Percentiles rank a stretch among this genome's conserved stretches.
Evolutionary conservation across 805 yeast species (phyloP).

Genomic region (Grigorovia transvaalensis): DNA sequence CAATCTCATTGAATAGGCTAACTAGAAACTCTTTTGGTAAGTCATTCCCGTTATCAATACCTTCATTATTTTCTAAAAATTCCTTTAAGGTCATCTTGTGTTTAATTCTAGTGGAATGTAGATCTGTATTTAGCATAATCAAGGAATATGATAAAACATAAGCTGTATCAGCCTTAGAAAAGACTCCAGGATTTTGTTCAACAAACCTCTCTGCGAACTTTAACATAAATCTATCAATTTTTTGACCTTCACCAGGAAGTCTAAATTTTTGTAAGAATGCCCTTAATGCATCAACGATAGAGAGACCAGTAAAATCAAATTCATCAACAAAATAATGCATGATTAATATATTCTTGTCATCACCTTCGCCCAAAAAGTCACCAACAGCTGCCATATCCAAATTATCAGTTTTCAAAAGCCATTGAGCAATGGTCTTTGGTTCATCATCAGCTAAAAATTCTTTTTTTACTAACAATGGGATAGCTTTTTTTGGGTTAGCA

Average conservation of each 20-base stretch:
- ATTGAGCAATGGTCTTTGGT: conserved; percentile 63
- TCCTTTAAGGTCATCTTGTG: conserved; percentile 81
- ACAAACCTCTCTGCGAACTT: conserved; percentile 91
- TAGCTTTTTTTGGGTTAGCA: conserved; percentile 74
- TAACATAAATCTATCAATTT: conserved; percentile 91
- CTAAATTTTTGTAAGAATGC: conserved; percentile 77
- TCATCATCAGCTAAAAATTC: conserved; percentile 52
- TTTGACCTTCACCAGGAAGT: conserved; percentile 96
- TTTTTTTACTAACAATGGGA: conserved; percentile 47
- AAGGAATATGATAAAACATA: conserved; percentile 88
- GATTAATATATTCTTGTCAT: conserved; percentile 60
- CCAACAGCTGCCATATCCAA: conserved; percentile 80
- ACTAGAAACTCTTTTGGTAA: conserved; percentile 64
- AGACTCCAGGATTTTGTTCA: conserved; percentile 78
- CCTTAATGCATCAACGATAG: conserved; percentile 81
- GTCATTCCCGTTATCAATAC: conserved; percentile 85
- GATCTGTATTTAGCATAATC: conserved; percentile 88
- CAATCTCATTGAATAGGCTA: conserved; percentile 68
- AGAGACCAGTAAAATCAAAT: conserved; percentile 60
- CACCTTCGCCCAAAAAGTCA: conserved; percentile 86
- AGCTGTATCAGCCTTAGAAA: conserved; percentile 89
- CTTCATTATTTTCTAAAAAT: conserved; percentile 76
- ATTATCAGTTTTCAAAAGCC: conserved; percentile 63
- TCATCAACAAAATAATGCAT: conserved; percentile 92
- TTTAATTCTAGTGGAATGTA: conserved; percentile 79